Conservation (phyloP, 2,329 filamentous ascomycete species). For the Venturia asperata region DNA sequence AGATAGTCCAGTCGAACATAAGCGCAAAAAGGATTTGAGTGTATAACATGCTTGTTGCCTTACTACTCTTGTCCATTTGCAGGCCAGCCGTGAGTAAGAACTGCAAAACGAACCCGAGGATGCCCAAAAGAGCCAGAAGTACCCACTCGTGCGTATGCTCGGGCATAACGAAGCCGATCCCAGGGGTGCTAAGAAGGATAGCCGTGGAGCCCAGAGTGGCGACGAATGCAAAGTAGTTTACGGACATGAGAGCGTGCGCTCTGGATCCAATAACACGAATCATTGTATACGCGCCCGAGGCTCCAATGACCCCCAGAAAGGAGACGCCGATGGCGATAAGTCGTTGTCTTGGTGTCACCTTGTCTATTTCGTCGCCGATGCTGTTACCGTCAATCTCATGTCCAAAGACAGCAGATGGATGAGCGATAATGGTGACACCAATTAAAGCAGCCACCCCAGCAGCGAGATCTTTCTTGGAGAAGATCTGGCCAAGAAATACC, state of each 20-base stretch:
- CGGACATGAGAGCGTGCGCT: conserved; percentile 17
- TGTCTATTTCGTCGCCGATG: conserved; percentile 17
- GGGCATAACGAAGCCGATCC: conserved; percentile 9
- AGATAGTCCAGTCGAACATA: conserved; percentile 16
- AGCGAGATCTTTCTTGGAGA: conserved; percentile 14
- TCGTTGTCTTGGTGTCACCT: conserved; percentile 19
- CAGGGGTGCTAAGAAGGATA: conserved; percentile 15
- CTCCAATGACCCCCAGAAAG: conserved; percentile 7
- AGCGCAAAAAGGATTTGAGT: conserved; percentile 16
- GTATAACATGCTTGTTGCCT: conserved; percentile 18
- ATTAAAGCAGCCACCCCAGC: conserved; percentile 15
- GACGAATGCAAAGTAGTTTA: conserved; percentile 18
- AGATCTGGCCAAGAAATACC: conserved; percentile 10
- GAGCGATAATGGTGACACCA: conserved; percentile 17
- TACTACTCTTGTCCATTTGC: conserved; percentile 17
- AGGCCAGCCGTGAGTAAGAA: conserved; percentile 16
- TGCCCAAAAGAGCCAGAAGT: conserved; percentile 6
- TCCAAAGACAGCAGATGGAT: conserved; percentile 14
- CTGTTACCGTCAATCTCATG: conserved; percentile 5
- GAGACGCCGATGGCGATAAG: conserved; percentile 17
- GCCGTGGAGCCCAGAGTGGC: conserved; percentile 11
- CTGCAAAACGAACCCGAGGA: conserved; percentile 15
- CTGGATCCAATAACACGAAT: conserved; percentile 15
- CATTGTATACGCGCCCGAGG: conserved; percentile 17
- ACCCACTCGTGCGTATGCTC: conserved; percentile 4